Evolutionary conservation across 1,284 basidiomycete genomes (phyloP), one percentile per base, ranked within the genome.

Genomic region (Pyrrhoderma noxium): DNA sequence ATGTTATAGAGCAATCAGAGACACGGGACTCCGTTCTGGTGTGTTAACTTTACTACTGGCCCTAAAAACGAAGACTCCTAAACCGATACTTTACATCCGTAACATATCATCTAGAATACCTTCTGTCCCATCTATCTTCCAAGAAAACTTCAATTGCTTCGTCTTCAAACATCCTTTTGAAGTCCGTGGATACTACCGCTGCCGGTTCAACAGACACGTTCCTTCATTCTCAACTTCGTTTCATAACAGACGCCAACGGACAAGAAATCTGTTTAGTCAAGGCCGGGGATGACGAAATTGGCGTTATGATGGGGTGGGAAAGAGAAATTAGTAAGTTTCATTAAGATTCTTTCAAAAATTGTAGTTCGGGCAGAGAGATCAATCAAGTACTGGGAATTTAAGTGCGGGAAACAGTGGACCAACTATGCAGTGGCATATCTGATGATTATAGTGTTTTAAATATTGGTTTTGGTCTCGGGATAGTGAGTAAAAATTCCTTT

Each of bases 231-330:
- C 74, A 71, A 47, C 69, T 99, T 18, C 71, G 73, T 21, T 99
- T 85, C 66, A 78, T 76, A 13, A 74, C 66, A 36, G 92, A 94
- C 61, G 71, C 76, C 27, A 67, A 80, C 35, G 92, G 89, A 0
- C 89, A 93, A 63, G 86, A 92, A 53, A 78, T 93, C 22, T 93
- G 89, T 58, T 67, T 88, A 21, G 70, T 94, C 44, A 75, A 81
- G 54, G 76, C 84, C 34, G 84, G 80, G 18, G 80, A 81, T 53
- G 75, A 80, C 40, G 79, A 86, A 65, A 79, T 92, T 0, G 85
- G 85, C 4, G 93, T 97, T 8, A 96, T 96, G 93, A 96, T 96
- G 93, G 90, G 90, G 1, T 95, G 93, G 93, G 93, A 95, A 65
- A 71, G 71, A 53, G 77, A 71, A 5, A 87, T 96, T 60, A 96